Evolutionary conservation across 805 yeast genomes (phyloP).

Genomic region (Suhomyces faveliae): DNA sequence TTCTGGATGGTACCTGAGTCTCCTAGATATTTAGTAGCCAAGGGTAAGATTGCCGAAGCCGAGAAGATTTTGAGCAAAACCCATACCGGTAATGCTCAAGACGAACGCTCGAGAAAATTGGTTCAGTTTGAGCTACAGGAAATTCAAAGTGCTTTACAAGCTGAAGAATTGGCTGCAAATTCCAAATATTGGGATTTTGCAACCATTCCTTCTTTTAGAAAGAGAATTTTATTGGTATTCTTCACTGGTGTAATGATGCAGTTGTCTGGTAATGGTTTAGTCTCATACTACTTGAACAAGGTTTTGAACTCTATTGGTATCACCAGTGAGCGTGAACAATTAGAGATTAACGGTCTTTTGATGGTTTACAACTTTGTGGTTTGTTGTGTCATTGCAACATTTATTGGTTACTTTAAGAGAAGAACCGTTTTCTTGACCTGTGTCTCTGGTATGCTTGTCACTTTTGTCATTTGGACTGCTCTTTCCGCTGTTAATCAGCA

Average conservation of each 20-base stretch:
- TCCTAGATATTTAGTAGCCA: slow-evolving; percentile 29
- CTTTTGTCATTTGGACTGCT: slow-evolving; percentile 43
- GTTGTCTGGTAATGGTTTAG: slow-evolving; percentile 52
- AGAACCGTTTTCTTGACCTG: slow-evolving; percentile 37
- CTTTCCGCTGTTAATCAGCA: slow-evolving; percentile 46
- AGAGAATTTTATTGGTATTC: slow-evolving; percentile 36
- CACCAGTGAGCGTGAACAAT: slow-evolving; percentile 43
- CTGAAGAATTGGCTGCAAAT: slow-evolving; percentile 33
- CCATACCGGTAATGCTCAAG: slow-evolving; percentile 40
- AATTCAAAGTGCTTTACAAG: slow-evolving; percentile 29
- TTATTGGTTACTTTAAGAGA: slow-evolving; percentile 27
- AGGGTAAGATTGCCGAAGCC: slow-evolving; percentile 26
- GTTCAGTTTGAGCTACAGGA: slow-evolving; percentile 24
- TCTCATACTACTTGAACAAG: slow-evolving; percentile 49
- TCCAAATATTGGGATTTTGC: slow-evolving; percentile 41
- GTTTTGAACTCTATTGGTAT: slow-evolving; percentile 56
- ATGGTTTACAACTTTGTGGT: slow-evolving; percentile 46
- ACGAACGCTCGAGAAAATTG: slow-evolving; percentile 16
- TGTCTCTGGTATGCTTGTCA: slow-evolving; percentile 33
- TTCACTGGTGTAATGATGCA: slow-evolving; percentile 41
- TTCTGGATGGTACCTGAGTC: slow-evolving; percentile 43
- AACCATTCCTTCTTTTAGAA: slow-evolving; percentile 38
- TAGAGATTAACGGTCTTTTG: slow-evolving; percentile 51
- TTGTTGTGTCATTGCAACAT: slow-evolving; percentile 20
- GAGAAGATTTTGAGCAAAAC: slow-evolving; percentile 30